phyloP scores from a whole-genome alignment of 1,139 yeast genomes.

The Geotrichum australiense region DNA sequence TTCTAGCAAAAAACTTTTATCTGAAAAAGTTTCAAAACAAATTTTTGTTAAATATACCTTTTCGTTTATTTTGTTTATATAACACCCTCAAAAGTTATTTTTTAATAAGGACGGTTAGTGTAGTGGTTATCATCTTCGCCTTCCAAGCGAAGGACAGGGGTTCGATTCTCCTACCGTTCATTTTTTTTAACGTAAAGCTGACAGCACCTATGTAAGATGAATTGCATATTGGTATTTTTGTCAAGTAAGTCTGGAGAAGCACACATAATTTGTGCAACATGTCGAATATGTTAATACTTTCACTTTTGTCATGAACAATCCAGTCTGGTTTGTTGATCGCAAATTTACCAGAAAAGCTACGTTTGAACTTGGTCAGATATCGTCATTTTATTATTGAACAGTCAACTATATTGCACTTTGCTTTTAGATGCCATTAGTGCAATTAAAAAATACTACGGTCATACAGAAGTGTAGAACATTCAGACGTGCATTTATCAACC shows the following conservation, averaged over 20 bases:
- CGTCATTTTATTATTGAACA: too few species aligned
- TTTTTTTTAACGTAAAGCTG: background rate
- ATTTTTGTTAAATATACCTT: background rate
- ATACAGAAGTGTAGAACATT: too few species aligned
- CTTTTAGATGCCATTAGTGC: too few species aligned
- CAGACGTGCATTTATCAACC: too few species aligned
- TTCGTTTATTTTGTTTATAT: too few species aligned
- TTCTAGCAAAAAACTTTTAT: background rate
- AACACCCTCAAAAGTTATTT: background rate
- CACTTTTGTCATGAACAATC: background rate
- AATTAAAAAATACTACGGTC: too few species aligned
- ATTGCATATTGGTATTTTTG: background rate
- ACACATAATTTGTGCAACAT: too few species aligned
- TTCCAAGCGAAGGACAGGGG: slow-evolving; percentile 74
- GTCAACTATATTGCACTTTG: too few species aligned
- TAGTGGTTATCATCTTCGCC: slow-evolving; percentile 48
- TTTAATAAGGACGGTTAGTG: slow-evolving; percentile 30
- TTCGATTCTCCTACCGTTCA: slow-evolving; percentile 75
- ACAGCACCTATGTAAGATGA: background rate
- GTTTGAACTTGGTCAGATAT: too few species aligned
- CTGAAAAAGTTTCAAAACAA: background rate
- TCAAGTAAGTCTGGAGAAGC: too few species aligned
- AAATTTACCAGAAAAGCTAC: background rate
- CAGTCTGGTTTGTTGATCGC: background rate
- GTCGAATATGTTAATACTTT: too few species aligned